phyloP scores from a whole-genome alignment of 768 basidiomycete species.

The Boletus rubropictus region DNA sequence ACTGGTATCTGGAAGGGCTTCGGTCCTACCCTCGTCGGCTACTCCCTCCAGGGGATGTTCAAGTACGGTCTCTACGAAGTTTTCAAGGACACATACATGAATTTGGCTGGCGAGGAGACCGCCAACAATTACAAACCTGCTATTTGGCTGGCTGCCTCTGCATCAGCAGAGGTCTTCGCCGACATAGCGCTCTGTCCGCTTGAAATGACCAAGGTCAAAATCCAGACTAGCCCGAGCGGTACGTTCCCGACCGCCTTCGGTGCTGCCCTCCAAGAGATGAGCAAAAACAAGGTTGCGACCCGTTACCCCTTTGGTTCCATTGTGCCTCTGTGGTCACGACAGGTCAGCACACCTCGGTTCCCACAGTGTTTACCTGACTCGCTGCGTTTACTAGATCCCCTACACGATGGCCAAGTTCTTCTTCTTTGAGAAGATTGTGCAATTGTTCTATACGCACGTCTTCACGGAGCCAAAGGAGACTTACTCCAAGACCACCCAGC shows the following conservation, averaged over 20 bases:
- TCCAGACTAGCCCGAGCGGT: constrained; percentile 69
- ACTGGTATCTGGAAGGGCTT: constrained; percentile 91
- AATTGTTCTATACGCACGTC: constrained; percentile 83
- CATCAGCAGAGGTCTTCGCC: constrained; percentile 91
- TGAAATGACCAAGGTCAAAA: constrained; percentile 90
- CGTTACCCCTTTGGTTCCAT: constrained; percentile 82
- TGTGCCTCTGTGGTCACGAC: constrained; percentile 82
- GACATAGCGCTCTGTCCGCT: constrained; percentile 93
- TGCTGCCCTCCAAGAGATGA: constrained; percentile 68
- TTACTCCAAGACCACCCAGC: constrained; percentile 77
- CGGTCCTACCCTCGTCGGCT: constrained; percentile 88
- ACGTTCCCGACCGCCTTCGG: constrained; percentile 75
- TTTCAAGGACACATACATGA: constrained; percentile 92
- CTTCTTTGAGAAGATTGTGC: constrained; percentile 89
- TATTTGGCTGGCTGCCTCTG: constrained; percentile 92
- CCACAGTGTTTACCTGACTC: background rate
- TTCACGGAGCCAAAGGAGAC: constrained; percentile 73
- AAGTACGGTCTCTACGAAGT: constrained; percentile 97
- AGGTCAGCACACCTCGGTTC: constrained; percentile 39
- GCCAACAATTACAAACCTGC: constrained; percentile 75
- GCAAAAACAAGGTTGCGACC: constrained; percentile 56
- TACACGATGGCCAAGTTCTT: constrained; percentile 99
- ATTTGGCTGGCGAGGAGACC: constrained; percentile 79
- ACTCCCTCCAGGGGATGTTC: constrained; percentile 94
- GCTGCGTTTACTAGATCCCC: constrained; percentile 56